These are phyloP conservation scores for Sarocladium brachiariae DNA, from an alignment of 2,329 filamentous ascomycete genomes.

Conservation along the genomic window DNA sequence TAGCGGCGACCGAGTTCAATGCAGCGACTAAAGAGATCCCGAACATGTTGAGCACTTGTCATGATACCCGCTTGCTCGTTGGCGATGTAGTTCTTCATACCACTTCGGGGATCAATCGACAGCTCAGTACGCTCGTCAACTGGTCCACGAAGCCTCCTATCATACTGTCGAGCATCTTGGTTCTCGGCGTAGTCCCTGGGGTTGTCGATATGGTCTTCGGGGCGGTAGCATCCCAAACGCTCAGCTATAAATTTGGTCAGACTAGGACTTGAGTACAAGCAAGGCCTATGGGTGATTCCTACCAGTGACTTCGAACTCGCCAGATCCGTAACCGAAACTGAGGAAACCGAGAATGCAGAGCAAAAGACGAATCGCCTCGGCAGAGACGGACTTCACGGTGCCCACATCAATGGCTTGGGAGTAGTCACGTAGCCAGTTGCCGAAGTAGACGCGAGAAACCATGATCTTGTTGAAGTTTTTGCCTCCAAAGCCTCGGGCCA, in stretches of 20 bases:
- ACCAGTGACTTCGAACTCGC: slow-evolving; percentile 72
- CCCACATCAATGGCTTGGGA: slow-evolving; percentile 91
- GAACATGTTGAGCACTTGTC: slow-evolving; percentile 73
- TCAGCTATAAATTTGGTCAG: slow-evolving; percentile 39
- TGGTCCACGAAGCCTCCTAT: slow-evolving; percentile 72
- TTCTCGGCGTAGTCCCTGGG: slow-evolving; percentile 88
- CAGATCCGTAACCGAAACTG: slow-evolving; percentile 78
- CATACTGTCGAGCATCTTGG: slow-evolving; percentile 74
- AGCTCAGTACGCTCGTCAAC: slow-evolving; percentile 75
- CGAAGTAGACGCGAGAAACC: slow-evolving; percentile 88
- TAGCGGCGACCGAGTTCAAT: slow-evolving; percentile 79
- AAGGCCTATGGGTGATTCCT: not conserved
- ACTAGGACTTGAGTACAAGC: not conserved
- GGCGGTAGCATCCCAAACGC: slow-evolving; percentile 74
- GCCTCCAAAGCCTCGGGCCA: slow-evolving; percentile 43
- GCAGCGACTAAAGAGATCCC: slow-evolving; percentile 63
- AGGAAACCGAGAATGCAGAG: slow-evolving; percentile 87
- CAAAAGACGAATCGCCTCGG: slow-evolving; percentile 83
- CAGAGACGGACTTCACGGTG: slow-evolving; percentile 82
- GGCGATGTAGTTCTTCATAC: slow-evolving; percentile 92
- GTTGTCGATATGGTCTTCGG: slow-evolving; percentile 71
- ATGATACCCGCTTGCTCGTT: slow-evolving; percentile 73
- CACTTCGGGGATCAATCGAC: slow-evolving; percentile 65
- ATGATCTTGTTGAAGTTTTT: slow-evolving; percentile 87
- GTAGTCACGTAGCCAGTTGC: slow-evolving; percentile 92